Conservation (phyloP, 2,329 filamentous ascomycete genomes). For the Dendryphion nanum region DNA sequence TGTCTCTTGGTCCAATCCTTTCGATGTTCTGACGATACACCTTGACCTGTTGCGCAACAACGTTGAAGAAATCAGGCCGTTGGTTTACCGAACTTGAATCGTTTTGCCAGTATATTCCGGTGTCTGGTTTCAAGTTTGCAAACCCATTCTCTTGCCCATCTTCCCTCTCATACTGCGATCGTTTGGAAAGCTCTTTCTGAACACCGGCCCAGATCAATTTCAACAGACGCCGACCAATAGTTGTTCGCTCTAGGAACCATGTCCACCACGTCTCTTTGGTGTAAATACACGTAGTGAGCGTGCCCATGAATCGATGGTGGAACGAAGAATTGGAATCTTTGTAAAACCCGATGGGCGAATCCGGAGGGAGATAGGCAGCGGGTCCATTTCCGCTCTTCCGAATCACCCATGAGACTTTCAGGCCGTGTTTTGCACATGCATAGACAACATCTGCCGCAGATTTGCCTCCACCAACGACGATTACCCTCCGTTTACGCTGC, state of each 20-base stretch:
- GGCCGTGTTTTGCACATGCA: constrained; percentile 28
- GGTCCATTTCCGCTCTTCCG: constrained; percentile 30
- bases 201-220: constrained; percentile 10
- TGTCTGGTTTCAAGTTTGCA: constrained; percentile 20
- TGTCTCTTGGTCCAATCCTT: constrained; percentile 4
- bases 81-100: constrained; percentile 18
- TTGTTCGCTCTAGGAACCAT: constrained; percentile 13
- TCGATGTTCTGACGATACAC: constrained; percentile 19
- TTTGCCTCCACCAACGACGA: constrained; percentile 31
- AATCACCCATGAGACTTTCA: constrained; percentile 35
- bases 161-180: constrained; percentile 15
- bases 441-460: constrained; percentile 41
- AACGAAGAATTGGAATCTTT: constrained; percentile 17
- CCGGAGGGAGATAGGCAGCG: constrained; percentile 23
- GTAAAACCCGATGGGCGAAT: constrained; percentile 14
- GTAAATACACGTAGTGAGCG: constrained; percentile 14
- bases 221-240: constrained; percentile 10
- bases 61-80: constrained; percentile 20
- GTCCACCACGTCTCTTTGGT: constrained; percentile 7
- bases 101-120: constrained; percentile 24
- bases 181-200: constrained; percentile 6
- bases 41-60: constrained; percentile 18
- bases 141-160: constrained; percentile 19
- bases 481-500: constrained; percentile 16
- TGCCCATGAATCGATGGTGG: constrained; percentile 11